Percentiles rank a stretch among this genome's conserved stretches.
These are phyloP conservation scores for Biscogniauxia marginata DNA, from an alignment of 2,329 filamentous ascomycete species.

Conservation along the genomic window DNA sequence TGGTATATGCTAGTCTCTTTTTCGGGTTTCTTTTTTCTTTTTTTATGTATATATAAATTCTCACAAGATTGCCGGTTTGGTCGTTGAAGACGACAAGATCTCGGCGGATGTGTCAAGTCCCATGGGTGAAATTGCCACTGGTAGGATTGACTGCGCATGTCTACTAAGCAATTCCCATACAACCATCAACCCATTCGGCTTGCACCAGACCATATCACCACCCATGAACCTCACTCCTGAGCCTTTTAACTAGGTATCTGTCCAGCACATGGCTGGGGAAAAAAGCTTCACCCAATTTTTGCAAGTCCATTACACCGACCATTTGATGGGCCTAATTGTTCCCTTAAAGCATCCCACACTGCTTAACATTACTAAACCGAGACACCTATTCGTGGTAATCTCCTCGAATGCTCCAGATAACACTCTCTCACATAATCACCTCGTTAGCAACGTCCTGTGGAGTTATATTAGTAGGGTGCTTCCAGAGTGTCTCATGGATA, in stretches of 20 bases:
- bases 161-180: background rate
- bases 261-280: slow-evolving; percentile 6
- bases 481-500: background rate
- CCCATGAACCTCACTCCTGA: slow-evolving; percentile 5
- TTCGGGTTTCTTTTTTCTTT: too few species aligned
- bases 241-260: slow-evolving; percentile 7
- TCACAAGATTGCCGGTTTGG: too few species aligned
- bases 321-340: background rate
- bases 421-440: slow-evolving; percentile 77
- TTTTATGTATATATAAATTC: too few species aligned
- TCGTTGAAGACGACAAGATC: background rate
- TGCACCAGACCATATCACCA: background rate
- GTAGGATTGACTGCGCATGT: background rate
- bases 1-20: too few species aligned
- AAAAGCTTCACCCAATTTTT: slow-evolving; percentile 14
- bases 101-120: background rate
- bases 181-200: background rate
- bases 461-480: slow-evolving; percentile 29
- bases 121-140: background rate
- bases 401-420: background rate
- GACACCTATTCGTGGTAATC: background rate
- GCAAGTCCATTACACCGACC: slow-evolving; percentile 15
- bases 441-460: slow-evolving; percentile 77
- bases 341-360: background rate
- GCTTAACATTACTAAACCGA: background rate